Base-by-base conservation (phyloP, 345 rosid species). In the Garcia nutans region DNA sequence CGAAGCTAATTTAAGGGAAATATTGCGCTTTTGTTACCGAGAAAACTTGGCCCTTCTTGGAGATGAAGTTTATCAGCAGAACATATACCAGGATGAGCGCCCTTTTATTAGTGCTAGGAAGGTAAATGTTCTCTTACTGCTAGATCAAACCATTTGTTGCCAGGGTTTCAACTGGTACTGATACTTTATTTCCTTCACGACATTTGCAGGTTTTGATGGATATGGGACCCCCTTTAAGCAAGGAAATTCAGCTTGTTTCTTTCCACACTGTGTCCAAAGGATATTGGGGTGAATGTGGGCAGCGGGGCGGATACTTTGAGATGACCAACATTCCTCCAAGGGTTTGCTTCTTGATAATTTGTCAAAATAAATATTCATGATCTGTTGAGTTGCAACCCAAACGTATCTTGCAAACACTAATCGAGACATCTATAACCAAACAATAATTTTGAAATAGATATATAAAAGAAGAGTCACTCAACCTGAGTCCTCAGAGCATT, bases 261-360 rank as follows among this genome's bases (percentile, higher is more conserved):
- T 96, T 96, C 86, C 99, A 96, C 85, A 87, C 97, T 0, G 97
- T 96, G 57, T 96, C 99, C 57, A 96, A 96, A 90, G 99, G 99
- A 79, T 96, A 92, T 85, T 96, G 97, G 97, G 98, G 99, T 1
- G 99, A 96, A 87, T 96, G 99, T 60, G 99, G 98, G 79, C 99
- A 93, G 85, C 87, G 99, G 23, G 99, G 99, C 85, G 99, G 99
- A 83, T 96, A 96, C 89, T 93, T 96, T 82, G 98, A 96, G 89
- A 93, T 93, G 98, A 93, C 98, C 24, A 96, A 96, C 86, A 85
- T 96, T 60, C 98, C 99, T 81, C 90, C 97, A 50, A 68, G 80
- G 97, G 99, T 96, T 82, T 77, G 84, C 75, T 26, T 73, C 20
- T 31, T 54, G 64, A 22, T 60, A 54, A 10, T 61, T 1, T 37